These are phyloP conservation scores for Solanum pinnatisectum DNA, from an alignment of 257 asterid species.

Conservation along the genomic window DNA sequence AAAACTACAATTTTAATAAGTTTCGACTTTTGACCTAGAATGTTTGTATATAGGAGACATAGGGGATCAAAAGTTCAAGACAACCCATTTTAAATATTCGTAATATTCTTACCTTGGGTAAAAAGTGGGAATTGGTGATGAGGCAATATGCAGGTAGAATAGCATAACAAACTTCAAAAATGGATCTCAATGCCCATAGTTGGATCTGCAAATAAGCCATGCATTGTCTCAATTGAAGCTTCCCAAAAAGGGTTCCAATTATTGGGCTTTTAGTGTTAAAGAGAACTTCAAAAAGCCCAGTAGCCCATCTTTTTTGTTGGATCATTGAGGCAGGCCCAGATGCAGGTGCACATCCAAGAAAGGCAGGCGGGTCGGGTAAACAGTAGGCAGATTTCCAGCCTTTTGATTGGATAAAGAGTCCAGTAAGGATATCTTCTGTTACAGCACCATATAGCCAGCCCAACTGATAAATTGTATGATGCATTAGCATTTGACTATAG, in stretches of 20 bases:
- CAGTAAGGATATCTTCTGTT: constrained; percentile 23
- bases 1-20: background rate
- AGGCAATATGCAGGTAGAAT: constrained; percentile 26
- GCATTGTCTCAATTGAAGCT: constrained; percentile 19
- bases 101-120: constrained; percentile 15
- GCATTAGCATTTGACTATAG: too few relatives aligned
- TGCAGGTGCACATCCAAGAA: constrained; percentile 28
- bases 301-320: constrained; percentile 33
- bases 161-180: constrained; percentile 24
- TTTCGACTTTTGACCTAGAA: background rate
- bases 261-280: constrained; percentile 13
- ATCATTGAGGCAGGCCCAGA: constrained; percentile 10
- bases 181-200: constrained; percentile 18
- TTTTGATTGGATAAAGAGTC: constrained; percentile 12
- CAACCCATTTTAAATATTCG: fast-evolving
- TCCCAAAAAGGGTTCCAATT: background rate
- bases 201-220: constrained; percentile 10
- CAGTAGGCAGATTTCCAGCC: constrained; percentile 26
- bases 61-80: background rate
- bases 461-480: background rate
- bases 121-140: constrained; percentile 15
- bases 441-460: constrained; percentile 31
- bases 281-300: constrained; percentile 24
- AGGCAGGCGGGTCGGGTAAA: constrained; percentile 15
- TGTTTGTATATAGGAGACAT: background rate